Conservation (phyloP, 345 rosid species). For the Cardiospermum halicacabum region DNA sequence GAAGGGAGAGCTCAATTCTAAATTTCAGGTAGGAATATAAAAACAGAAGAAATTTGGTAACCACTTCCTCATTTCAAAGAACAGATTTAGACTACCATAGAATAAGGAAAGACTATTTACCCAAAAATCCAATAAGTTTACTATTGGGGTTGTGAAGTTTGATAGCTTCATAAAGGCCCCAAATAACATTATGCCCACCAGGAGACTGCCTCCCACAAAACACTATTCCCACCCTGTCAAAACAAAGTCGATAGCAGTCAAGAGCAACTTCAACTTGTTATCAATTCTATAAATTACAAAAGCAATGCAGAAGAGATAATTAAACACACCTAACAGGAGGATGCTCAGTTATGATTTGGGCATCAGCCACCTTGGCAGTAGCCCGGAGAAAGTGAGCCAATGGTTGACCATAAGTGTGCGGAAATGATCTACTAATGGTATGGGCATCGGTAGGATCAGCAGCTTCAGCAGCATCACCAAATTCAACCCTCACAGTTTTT, state of each 20-base stretch:
- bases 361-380: conserved; percentile 82
- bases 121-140: conserved; percentile 80
- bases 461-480: conserved; percentile 74
- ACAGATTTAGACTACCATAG: background rate
- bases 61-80: no score
- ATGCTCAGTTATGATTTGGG: conserved; percentile 86
- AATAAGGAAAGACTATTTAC: conserved; percentile 31
- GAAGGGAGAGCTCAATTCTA: background rate
- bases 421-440: conserved; percentile 59
- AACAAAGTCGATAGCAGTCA: background rate
- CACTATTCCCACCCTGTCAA: conserved; percentile 79
- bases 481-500: conserved; percentile 89
- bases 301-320: background rate
- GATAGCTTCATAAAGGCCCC: conserved; percentile 88
- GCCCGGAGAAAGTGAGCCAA: conserved; percentile 93
- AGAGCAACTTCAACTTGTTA: background rate
- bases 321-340: conserved; percentile 57
- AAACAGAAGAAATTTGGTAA: background rate
- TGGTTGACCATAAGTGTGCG: conserved; percentile 82
- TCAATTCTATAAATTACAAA: background rate
- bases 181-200: conserved; percentile 93
- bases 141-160: conserved; percentile 72
- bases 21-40: background rate
- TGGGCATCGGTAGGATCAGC: conserved; percentile 66
- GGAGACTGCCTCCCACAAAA: conserved; percentile 98